A percentile compares a stretch with the other conserved stretches of the same genome.
These are phyloP conservation scores for Glycyrrhiza uralensis DNA, from an alignment of 306 rosid genomes.

Conservation along the genomic window DNA sequence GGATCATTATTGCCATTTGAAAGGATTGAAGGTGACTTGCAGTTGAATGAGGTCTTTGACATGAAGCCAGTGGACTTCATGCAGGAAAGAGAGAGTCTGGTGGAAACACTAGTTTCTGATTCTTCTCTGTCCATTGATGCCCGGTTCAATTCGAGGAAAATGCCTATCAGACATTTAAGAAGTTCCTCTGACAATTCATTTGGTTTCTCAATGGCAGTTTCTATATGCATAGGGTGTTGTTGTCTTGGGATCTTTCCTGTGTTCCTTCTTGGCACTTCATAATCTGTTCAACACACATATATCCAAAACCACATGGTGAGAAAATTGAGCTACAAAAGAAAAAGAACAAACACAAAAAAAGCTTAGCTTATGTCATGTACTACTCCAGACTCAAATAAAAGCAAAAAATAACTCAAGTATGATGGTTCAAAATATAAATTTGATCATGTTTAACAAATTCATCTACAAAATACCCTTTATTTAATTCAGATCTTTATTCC, in stretches of 20 bases:
- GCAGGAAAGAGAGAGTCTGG: constrained; percentile 64
- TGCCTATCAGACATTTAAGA: constrained; percentile 57
- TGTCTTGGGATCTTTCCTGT: constrained; percentile 41
- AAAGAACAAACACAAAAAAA: background rate
- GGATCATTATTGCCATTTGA: constrained; percentile 60
- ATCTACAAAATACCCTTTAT: no score
- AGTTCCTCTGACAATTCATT: constrained; percentile 83
- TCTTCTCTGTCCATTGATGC: constrained; percentile 53
- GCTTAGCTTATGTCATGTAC: background rate
- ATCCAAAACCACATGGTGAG: constrained; percentile 20
- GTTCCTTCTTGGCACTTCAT: constrained; percentile 52
- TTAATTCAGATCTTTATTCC: no score
- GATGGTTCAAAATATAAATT: no score
- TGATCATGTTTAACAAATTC: no score
- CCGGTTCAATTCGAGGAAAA: constrained; percentile 72
- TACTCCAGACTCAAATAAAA: no score
- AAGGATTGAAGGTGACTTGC: constrained; percentile 61
- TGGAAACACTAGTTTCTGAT: constrained; percentile 44
- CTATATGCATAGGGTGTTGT: constrained; percentile 18
- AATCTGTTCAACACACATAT: constrained; percentile 36
- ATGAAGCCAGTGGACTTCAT: constrained; percentile 65
- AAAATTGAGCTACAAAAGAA: background rate
- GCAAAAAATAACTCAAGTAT: no score
- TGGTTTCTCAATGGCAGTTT: constrained; percentile 49
- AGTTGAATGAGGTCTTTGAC: constrained; percentile 53